A percentile compares a stretch with the other conserved stretches of the same genome.
These are phyloP conservation scores for Cyamopsis tetragonoloba DNA, from an alignment of 306 rosid species.

Conservation along the genomic window DNA sequence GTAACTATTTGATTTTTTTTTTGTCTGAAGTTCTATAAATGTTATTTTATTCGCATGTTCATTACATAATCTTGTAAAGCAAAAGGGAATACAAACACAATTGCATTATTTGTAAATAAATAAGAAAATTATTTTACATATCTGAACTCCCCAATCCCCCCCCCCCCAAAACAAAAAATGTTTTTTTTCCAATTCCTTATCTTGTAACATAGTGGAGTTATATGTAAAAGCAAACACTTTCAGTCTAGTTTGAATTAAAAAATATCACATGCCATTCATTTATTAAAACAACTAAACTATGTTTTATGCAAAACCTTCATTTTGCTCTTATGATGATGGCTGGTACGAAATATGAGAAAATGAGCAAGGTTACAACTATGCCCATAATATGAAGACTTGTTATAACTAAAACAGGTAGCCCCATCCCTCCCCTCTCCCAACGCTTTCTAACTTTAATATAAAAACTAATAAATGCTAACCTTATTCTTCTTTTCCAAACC, in stretches of 20 bases:
- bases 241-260: background rate
- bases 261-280: background rate
- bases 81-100: background rate
- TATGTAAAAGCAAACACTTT: background rate
- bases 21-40: background rate
- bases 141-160: background rate
- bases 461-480: constrained; percentile 35
- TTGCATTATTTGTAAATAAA: background rate
- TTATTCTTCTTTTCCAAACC: constrained; percentile 97
- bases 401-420: background rate
- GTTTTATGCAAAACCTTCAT: background rate
- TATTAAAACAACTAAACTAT: background rate
- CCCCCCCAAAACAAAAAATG: no score
- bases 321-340: background rate
- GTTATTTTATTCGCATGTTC: background rate
- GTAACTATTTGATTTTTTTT: background rate
- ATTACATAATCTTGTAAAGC: background rate
- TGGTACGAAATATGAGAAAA: background rate
- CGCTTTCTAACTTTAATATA: background rate
- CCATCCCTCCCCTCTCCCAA: background rate
- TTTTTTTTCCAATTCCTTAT: background rate
- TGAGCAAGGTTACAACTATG: background rate
- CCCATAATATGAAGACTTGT: background rate
- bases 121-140: background rate
- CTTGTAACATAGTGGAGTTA: background rate